phyloP scores from a whole-genome alignment of 1,139 yeast genomes.

The Lodderomyces metapsilosis region DNA sequence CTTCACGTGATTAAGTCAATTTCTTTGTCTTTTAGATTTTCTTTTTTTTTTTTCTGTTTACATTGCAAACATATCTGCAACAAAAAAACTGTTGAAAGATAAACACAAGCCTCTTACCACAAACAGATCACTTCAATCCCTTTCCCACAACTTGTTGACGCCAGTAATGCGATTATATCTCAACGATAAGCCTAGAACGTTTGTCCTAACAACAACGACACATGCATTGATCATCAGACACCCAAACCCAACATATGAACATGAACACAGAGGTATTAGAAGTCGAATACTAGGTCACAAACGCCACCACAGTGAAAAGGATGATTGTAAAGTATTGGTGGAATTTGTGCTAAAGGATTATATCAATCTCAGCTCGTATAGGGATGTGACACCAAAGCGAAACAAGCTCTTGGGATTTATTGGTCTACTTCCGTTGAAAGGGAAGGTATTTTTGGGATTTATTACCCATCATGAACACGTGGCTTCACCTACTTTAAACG shows the following conservation, averaged over 20 bases:
- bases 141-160: not conserved
- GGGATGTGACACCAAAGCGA: conserved; percentile 37
- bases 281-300: conserved; percentile 11
- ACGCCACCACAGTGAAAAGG: conserved; percentile 6
- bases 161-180: conserved; percentile 47
- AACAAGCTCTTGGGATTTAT: conserved; percentile 52
- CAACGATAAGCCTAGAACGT: conserved; percentile 53
- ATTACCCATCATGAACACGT: conserved; percentile 55
- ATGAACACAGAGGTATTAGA: conserved; percentile 12
- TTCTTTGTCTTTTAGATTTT: not conserved
- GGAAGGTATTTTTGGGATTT: conserved; percentile 55
- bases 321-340: conserved; percentile 41
- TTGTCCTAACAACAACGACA: conserved; percentile 49
- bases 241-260: conserved; percentile 33
- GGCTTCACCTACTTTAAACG: conserved; percentile 59
- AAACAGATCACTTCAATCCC: not conserved
- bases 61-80: conserved; percentile 3
- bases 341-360: conserved; percentile 45
- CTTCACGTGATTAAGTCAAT: not conserved
- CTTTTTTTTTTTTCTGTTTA: conserved; percentile 1
- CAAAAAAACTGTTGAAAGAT: not conserved
- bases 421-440: conserved; percentile 58
- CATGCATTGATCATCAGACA: conserved; percentile 52
- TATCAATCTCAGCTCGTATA: conserved; percentile 38
- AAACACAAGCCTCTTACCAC: not conserved